Evolutionary conservation across 805 yeast species (phyloP), one percentile per base, ranked within the genome.

Genomic region (Starmera amethionina): DNA sequence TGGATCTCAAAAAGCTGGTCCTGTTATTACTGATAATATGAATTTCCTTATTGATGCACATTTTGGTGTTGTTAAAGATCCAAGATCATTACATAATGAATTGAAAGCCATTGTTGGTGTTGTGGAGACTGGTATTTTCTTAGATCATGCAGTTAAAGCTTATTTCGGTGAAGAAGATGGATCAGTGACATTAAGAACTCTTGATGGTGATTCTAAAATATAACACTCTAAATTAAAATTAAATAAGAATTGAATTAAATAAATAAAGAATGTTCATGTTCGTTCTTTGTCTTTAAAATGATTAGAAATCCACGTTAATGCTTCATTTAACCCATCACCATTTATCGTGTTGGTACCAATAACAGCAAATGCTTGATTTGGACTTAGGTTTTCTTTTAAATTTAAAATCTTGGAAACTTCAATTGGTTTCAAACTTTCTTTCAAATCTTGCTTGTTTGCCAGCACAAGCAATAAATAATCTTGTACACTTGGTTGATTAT

Each of bases 381-480:
- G 71, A 51, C 77, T 72, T 41, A 76, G 59, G 38, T 72, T 59
- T 40, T 71, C 67, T n/a, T 52, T 65, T 60, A 89, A 69, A 42
- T 81, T 77, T 45, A 88, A 72, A 47, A 68, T 67, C 50, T 83
- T 84, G 42, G 88, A 83, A 46, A 88, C 67, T 54, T 88, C 90
- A 16, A 93, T 87, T 1, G 96, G 95, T 11, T 83, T 74, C 64
- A 85, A 64, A 2, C 97, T 94, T 11, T 87, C 89, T 2, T 89
- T 83, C 58, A 88, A 93, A 67, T 89, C 97, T 64, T 89, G 97
- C 55, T 89, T 89, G 63, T 88, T 88, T 42, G 96, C 96, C 66
- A 87, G 77, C 7, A 88, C 90, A 47, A 87, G 70, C 55, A 88
- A 63, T 45, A 84, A 70, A 48, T 90, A 88, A 45, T 80, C 79